These are phyloP conservation scores for Priceomyces fermenticarens DNA, from an alignment of 805 yeast species.

Conservation along the genomic window DNA sequence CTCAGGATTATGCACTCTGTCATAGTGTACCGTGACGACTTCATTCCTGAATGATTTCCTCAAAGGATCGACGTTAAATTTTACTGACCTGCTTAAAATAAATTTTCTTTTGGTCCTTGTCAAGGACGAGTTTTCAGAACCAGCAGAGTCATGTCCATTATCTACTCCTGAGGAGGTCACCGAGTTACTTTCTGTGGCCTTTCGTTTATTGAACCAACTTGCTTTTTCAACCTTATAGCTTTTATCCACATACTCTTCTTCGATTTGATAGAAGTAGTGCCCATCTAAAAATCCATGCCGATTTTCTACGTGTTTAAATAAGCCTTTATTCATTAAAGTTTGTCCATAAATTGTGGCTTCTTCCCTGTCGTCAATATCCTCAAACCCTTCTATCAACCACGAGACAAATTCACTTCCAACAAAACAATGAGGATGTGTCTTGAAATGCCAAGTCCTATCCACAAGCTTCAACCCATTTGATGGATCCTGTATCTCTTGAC, in stretches of 20 bases:
- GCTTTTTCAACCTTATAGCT: constrained; percentile 18
- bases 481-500: constrained; percentile 62
- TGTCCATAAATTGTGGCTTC: constrained; percentile 84
- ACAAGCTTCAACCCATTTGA: constrained; percentile 61
- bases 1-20: constrained; percentile 88
- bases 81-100: constrained; percentile 62
- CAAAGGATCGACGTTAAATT: constrained; percentile 72
- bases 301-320: constrained; percentile 78
- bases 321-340: constrained; percentile 62
- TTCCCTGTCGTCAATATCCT: constrained; percentile 77
- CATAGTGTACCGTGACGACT: constrained; percentile 79
- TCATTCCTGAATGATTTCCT: constrained; percentile 75
- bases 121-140: constrained; percentile 22
- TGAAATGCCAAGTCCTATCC: constrained; percentile 91
- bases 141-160: constrained; percentile 16
- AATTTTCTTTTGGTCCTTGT: constrained; percentile 36
- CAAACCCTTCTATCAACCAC: constrained; percentile 78
- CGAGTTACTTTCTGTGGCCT: constrained; percentile 9
- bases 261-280: constrained; percentile 80
- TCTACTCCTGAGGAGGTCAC: constrained; percentile 25
- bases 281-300: constrained; percentile 89
- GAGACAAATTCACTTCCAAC: constrained; percentile 81
- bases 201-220: constrained; percentile 33
- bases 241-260: constrained; percentile 48
- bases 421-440: constrained; percentile 71